Percentiles rank a stretch among this genome's conserved stretches.
Evolutionary conservation across 768 basidiomycete species (phyloP).

Genomic region (Pisolithus sp.): DNA sequence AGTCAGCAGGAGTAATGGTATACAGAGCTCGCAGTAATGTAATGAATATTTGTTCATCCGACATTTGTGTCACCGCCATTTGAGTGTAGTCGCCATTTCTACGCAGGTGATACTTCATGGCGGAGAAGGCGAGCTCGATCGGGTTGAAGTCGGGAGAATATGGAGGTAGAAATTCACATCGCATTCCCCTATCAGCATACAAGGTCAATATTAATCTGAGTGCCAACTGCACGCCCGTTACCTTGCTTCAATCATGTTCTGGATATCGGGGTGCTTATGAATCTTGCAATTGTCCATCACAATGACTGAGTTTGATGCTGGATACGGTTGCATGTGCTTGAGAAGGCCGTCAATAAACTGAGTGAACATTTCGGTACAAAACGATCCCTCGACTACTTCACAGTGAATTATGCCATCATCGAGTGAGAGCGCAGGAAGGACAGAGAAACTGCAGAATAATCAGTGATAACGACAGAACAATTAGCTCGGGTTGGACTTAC

Average conservation of each 20-base stretch:
- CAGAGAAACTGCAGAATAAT: too few species aligned
- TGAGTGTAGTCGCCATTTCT: conserved; percentile 9
- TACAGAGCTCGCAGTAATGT: conserved; percentile 15
- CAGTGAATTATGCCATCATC: too few species aligned
- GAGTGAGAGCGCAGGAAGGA: too few species aligned
- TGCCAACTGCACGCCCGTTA: too few species aligned
- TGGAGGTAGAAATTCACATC: conserved; percentile 6
- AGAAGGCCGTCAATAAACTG: conserved; percentile 7
- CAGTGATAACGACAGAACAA: conserved; percentile 10
- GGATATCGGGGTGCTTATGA: conserved; percentile 26
- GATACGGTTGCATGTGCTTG: conserved; percentile 31
- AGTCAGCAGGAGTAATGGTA: conserved; percentile 10
- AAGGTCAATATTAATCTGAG: too few species aligned
- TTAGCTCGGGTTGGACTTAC: neutral
- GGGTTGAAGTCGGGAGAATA: conserved; percentile 16
- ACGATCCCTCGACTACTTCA: too few species aligned
- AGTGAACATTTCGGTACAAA: too few species aligned
- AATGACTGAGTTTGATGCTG: conserved; percentile 29
- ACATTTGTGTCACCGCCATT: conserved; percentile 5
- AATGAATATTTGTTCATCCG: conserved; percentile 13
- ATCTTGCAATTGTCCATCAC: conserved; percentile 35
- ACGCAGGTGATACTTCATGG: conserved; percentile 20
- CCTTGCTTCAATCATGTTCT: too few species aligned
- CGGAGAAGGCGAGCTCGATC: conserved; percentile 27
- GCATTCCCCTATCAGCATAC: too few species aligned